A percentile compares a stretch with the other conserved stretches of the same genome.
Evolutionary conservation across 257 asterid species (phyloP).

Genomic region (Cordia subcordata): DNA sequence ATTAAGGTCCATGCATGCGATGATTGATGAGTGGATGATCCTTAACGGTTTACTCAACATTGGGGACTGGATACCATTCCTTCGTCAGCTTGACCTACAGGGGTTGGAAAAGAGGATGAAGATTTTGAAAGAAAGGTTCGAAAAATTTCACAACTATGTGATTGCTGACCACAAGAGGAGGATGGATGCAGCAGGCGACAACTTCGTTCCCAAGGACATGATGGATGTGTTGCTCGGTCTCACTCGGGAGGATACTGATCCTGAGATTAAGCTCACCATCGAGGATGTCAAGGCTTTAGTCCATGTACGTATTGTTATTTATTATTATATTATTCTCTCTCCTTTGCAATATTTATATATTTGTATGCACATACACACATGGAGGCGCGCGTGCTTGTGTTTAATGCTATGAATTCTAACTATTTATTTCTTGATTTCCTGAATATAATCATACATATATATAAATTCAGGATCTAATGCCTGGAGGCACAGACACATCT

Average conservation of each 20-base stretch:
- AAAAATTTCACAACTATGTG: conserved; percentile 6
- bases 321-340: too few species aligned
- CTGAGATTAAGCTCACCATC: conserved; percentile 11
- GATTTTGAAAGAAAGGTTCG: background rate
- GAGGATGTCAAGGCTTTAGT: conserved; percentile 9
- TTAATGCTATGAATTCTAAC: too few species aligned
- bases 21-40: conserved; percentile 34
- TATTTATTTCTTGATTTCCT: too few species aligned
- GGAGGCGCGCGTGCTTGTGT: too few species aligned
- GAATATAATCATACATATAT: background rate
- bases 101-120: conserved; percentile 22
- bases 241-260: conserved; percentile 13
- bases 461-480: background rate
- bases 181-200: background rate
- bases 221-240: conserved; percentile 10
- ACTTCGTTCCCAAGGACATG: conserved; percentile 14
- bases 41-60: conserved; percentile 26
- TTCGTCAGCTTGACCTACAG: conserved; percentile 15
- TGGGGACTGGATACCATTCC: conserved; percentile 30
- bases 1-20: conserved; percentile 13
- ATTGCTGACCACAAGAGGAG: conserved; percentile 15
- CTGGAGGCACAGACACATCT: conserved; percentile 5
- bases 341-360: too few species aligned
- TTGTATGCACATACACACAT: too few species aligned
- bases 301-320: conserved; percentile 1